Evolutionary conservation across 2,329 filamentous ascomycete genomes (phyloP).

Genomic region (Aspergillus chevalieri): DNA sequence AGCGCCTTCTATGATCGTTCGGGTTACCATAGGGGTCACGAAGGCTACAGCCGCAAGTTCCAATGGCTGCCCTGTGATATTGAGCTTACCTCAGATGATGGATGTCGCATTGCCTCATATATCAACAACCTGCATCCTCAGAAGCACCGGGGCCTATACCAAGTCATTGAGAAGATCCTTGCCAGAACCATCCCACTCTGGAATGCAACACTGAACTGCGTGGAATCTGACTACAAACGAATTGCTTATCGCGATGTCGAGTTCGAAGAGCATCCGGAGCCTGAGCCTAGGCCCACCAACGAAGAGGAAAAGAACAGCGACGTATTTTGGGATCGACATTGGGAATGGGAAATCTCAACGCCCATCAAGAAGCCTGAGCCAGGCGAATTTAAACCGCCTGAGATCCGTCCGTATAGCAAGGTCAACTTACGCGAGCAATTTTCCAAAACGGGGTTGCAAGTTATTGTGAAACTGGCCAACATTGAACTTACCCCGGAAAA

Average conservation of each 20-base stretch:
- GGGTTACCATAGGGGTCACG: neutral
- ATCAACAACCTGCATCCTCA: conserved; percentile 42
- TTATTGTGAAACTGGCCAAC: conserved; percentile 58
- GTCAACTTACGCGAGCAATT: conserved; percentile 23
- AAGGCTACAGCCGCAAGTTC: conserved; percentile 25
- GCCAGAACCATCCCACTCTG: conserved; percentile 41
- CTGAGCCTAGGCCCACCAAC: conserved; percentile 1
- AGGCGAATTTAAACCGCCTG: conserved; percentile 1
- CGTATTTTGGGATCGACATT: neutral
- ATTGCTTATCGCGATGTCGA: conserved; percentile 5
- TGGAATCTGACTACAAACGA: conserved; percentile 1
- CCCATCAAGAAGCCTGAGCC: conserved; percentile 13
- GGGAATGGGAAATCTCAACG: conserved; percentile 1
- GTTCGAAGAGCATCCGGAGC: conserved; percentile 4
- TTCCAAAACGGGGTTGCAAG: conserved; percentile 27
- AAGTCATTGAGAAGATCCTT: conserved; percentile 33
- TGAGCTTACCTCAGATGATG: conserved; percentile 14
- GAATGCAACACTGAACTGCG: conserved; percentile 29
- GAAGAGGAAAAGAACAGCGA: conserved; percentile 3
- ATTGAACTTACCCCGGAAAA: conserved; percentile 57
- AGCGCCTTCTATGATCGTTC: neutral
- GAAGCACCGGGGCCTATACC: conserved; percentile 28
- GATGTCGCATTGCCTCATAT: conserved; percentile 32
- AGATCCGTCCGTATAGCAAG: neutral
- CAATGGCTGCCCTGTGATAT: conserved; percentile 46